These are phyloP conservation scores for Stramenopiles sp. DNA, from an alignment of 352 stramenopile genomes.

Conservation along the genomic window DNA sequence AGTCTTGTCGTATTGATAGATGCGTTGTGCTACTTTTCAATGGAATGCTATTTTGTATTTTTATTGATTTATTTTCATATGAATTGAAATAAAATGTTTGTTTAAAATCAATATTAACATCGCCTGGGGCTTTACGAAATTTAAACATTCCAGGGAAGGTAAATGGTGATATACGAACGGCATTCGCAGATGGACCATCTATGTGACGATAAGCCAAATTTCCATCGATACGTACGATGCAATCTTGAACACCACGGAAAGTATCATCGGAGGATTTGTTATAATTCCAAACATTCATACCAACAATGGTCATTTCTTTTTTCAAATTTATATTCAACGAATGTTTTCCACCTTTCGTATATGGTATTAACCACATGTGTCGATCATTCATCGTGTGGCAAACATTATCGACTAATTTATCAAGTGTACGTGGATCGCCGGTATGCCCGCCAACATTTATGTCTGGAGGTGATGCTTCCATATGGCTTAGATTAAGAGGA, in stretches of 20 bases:
- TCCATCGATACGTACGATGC: slow-evolving; percentile 31
- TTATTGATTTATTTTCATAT: slow-evolving; percentile 5
- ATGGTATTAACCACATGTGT: slow-evolving; percentile 68
- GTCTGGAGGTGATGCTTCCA: slow-evolving; percentile 39
- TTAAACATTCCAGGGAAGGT: slow-evolving; percentile 23
- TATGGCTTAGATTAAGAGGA: slow-evolving; percentile 26
- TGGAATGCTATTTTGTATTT: slow-evolving; percentile 23
- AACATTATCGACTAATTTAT: slow-evolving; percentile 62
- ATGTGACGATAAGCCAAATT: too few species aligned
- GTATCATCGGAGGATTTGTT: slow-evolving; percentile 49
- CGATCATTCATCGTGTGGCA: slow-evolving; percentile 66
- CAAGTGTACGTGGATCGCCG: slow-evolving; percentile 48
- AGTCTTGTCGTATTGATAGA: slow-evolving; percentile 57
- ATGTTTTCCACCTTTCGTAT: slow-evolving; percentile 10
- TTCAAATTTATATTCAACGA: slow-evolving; percentile 40
- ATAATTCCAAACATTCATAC: slow-evolving; percentile 51
- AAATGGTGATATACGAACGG: too few species aligned
- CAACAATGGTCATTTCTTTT: slow-evolving; percentile 30
- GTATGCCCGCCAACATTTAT: slow-evolving; percentile 65
- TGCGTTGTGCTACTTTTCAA: too few species aligned
- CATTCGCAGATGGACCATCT: too few species aligned
- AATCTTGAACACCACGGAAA: slow-evolving; percentile 37
- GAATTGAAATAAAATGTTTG: slow-evolving; percentile 39
- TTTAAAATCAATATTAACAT: slow-evolving; percentile 39
- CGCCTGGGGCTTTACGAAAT: slow-evolving; percentile 48